Conservation (phyloP, 2,329 filamentous ascomycete genomes). For the Stagonosporopsis rhizophila region DNA sequence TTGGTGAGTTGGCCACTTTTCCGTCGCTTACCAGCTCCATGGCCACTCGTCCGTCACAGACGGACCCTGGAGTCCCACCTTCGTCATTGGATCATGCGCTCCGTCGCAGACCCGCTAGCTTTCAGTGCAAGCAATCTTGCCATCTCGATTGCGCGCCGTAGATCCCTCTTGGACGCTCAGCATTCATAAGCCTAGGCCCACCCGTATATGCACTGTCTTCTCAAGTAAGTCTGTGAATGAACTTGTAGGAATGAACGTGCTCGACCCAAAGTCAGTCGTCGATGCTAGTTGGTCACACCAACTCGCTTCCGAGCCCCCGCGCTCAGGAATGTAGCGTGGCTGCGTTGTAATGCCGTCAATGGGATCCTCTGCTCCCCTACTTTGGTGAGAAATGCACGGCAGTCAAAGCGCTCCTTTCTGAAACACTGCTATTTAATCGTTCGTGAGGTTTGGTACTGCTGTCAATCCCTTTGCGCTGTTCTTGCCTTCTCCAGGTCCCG, state of each 20-base stretch:
- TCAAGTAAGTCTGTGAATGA: conserved; percentile 16
- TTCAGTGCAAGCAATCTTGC: neutral
- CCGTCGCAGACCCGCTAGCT: neutral
- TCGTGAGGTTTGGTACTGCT: no score
- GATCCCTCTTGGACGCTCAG: neutral
- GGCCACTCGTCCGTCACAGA: no score
- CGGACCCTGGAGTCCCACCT: conserved; percentile 1
- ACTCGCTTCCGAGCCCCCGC: neutral
- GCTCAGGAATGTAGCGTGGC: conserved; percentile 24
- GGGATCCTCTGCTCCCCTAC: conserved; percentile 1
- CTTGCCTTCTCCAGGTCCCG: neutral
- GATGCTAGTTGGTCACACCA: conserved; percentile 11
- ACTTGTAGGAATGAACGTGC: conserved; percentile 14
- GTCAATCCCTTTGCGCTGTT: neutral
- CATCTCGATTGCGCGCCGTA: neutral
- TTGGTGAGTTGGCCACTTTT: conserved; percentile 10
- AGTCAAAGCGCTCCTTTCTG: neutral
- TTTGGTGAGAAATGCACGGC: conserved; percentile 8
- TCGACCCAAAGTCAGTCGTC: conserved; percentile 1
- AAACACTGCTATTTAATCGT: conserved; percentile 8
- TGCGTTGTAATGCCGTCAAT: conserved; percentile 7
- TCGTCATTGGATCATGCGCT: conserved; percentile 6
- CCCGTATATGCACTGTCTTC: conserved; percentile 9
- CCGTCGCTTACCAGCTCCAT: neutral
- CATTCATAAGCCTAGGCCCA: conserved; percentile 1